Base-by-base conservation (phyloP, 305 asterid species). In the Fraxinus velutina region DNA sequence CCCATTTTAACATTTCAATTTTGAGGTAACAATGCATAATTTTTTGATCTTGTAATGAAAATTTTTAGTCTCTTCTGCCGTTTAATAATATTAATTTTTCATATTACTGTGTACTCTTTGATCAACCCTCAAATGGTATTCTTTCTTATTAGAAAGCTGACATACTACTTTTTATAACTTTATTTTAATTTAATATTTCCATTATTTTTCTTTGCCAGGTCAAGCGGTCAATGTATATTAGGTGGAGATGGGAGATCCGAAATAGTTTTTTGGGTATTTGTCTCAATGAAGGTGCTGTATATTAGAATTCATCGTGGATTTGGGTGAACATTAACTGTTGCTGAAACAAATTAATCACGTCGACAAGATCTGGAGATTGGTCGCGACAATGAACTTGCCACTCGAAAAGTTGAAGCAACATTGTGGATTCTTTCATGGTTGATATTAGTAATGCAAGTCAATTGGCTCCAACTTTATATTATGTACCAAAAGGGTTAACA, bases 171-270 rank as follows among this genome's bases (percentile, higher is more conserved):
- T 17, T 55, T 55, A 1, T 55, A 55, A 55, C 22, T 55, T 55
- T 19, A 55, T 55, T 76, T 21, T 70, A 5, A 70, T 24, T 30
- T 68, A 24, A 29, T 12, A 10, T 29, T 24, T 68, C 74, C 74
- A 3, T 64, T 64, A 2, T 32, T 47, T 77, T 19, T 32, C 73
- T 77, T 29, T 77, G 73, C 21, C 80, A 60, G 81, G 74, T 19
- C 42, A 78, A 78, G 73, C 39, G 1, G 33, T 55, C 19, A 52
- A 30, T 77, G 72, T 77, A 30, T 77, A 27, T 55, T 19, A 12
- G 55, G 55, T 78, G 74, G 74, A 70, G 42, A 30, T 70, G 10
- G 12, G 36, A 30, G 42, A 30, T 29, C 37, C 74, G 6, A 27
- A 29, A 27, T 27, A n/a, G 22, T 52, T 52, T 15, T 52, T 17